Conservation (phyloP, 805 yeast species). For the Diddensiella caesifluorescens region DNA sequence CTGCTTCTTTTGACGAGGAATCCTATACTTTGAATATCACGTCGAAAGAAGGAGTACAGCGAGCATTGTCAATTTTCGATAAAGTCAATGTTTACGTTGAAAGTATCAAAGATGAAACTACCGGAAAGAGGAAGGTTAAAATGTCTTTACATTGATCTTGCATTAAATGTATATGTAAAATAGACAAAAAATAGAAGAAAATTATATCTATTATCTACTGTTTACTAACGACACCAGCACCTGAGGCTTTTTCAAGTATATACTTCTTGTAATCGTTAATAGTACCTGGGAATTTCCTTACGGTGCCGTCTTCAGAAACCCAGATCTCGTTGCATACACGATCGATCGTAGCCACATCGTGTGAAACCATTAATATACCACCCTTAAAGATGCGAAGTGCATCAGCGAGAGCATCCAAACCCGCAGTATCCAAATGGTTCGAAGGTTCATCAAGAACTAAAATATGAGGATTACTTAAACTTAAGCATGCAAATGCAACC, state of each 20-base stretch:
- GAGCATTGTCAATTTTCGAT: conserved; percentile 67
- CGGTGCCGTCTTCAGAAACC: conserved; percentile 87
- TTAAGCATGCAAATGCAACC: conserved; percentile 95
- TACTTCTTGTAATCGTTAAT: conserved; percentile 88
- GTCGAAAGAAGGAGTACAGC: conserved; percentile 40
- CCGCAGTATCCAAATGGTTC: conserved; percentile 96
- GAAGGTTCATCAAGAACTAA: conserved; percentile 95
- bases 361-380: conserved; percentile 96
- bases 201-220: conserved; percentile 36
- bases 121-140: conserved; percentile 91
- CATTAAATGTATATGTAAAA: background rate
- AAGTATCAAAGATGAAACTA: conserved; percentile 75
- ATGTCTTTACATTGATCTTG: conserved; percentile 35
- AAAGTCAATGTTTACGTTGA: conserved; percentile 77
- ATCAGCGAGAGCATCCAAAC: conserved; percentile 90
- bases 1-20: conserved; percentile 68
- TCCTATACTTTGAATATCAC: conserved; percentile 59
- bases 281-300: conserved; percentile 69
- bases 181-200: background rate
- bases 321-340: conserved; percentile 89
- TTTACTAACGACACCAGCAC: conserved; percentile 83
- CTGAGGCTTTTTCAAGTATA: conserved; percentile 70
- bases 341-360: conserved; percentile 88
- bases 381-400: conserved; percentile 87
- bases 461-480: conserved; percentile 85